Conservation (phyloP, 2,329 filamentous ascomycete species). For the Botryotinia convoluta region DNA sequence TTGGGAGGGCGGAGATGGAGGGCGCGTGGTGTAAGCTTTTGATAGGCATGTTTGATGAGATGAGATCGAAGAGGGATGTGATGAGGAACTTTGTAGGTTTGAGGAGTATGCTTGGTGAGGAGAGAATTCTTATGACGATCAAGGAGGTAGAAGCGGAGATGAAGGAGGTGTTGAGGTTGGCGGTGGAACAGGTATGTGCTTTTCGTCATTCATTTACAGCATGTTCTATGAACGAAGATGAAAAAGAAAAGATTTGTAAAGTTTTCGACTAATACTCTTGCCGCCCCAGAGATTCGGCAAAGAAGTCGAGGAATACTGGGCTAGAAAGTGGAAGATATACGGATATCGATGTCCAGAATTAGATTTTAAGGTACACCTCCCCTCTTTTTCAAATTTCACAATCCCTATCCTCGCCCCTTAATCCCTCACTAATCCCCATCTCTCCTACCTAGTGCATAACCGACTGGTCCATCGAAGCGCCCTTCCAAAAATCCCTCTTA, state of each 20-base stretch:
- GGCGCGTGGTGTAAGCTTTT: constrained; percentile 1
- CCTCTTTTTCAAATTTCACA: too few species aligned
- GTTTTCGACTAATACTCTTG: not conserved
- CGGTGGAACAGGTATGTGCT: not conserved
- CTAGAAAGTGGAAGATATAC: not conserved
- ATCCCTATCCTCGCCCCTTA: too few species aligned
- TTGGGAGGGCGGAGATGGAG: not conserved
- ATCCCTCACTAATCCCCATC: not conserved
- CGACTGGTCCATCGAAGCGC: constrained; percentile 5
- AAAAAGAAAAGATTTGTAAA: rapidly evolving
- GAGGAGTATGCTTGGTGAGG: not conserved
- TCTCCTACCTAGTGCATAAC: not conserved
- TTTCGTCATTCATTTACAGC: rapidly evolving
- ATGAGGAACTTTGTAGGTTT: not conserved
- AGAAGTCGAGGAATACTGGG: not conserved
- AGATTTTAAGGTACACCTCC: not conserved
- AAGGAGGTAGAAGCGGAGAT: not conserved
- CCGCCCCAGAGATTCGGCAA: not conserved
- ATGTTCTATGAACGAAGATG: too few species aligned
- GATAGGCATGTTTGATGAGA: not conserved
- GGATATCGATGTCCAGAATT: not conserved
- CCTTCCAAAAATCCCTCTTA: not conserved
- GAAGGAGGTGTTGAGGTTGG: not conserved
- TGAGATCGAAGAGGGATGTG: not conserved
- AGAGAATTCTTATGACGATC: not conserved